Evolutionary conservation across 768 basidiomycete species (phyloP).

Genomic region (Calocera viscosa): DNA sequence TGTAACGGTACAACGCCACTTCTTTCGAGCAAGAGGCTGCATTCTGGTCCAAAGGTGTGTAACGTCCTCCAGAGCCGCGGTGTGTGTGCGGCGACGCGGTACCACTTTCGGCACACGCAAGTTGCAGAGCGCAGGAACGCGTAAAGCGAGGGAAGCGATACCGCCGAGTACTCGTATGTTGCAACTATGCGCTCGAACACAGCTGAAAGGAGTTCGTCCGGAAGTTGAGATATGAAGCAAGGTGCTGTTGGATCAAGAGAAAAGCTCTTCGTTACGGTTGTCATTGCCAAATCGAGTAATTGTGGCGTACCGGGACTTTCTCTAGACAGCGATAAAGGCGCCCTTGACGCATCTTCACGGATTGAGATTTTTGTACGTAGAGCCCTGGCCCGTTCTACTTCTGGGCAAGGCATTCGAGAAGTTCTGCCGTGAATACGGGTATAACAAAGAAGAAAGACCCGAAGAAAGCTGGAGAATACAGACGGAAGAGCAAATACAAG

Average conservation of each 20-base stretch:
- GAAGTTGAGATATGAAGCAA: not conserved
- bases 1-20: not conserved
- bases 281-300: not conserved
- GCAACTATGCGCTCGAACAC: not conserved
- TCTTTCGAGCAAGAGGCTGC: not conserved
- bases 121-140: not conserved
- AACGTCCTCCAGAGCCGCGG: not conserved
- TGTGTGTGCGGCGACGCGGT: not conserved
- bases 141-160: not conserved
- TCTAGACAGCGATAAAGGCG: not conserved
- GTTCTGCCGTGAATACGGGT: not conserved
- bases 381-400: not conserved
- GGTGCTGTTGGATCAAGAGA: not conserved
- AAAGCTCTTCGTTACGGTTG: not conserved
- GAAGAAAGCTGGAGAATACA: not conserved
- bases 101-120: not conserved
- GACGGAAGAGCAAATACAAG: not conserved
- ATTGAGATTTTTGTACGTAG: not conserved
- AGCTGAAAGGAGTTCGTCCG: not conserved
- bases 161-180: not conserved
- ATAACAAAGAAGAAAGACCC: not conserved
- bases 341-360: not conserved
- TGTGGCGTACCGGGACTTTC: not conserved
- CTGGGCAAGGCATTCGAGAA: not conserved
- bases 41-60: not conserved